Percentiles rank a stretch among this genome's conserved stretches.
These are phyloP conservation scores for Chaetoceros tenuissimus DNA, from an alignment of 108 stramenopile species.

Conservation along the genomic window DNA sequence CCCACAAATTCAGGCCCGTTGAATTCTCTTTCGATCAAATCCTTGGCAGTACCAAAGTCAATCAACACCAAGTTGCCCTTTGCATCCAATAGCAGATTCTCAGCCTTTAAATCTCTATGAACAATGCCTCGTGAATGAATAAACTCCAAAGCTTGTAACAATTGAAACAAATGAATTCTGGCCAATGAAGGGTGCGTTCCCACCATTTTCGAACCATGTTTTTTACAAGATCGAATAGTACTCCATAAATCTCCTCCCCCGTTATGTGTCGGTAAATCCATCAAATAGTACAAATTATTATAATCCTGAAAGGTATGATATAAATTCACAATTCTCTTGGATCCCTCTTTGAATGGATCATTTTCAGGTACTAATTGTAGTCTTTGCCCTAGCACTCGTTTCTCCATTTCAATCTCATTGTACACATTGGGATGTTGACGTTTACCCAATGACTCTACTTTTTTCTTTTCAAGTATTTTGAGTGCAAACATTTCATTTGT, in stretches of 20 bases:
- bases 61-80: conserved; percentile 80
- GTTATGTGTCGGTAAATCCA: conserved; percentile 66
- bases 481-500: conserved; percentile 90
- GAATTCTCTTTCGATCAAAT: conserved; percentile 82
- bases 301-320: conserved; percentile 90
- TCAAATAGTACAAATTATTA: conserved; percentile 68
- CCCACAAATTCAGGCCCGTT: conserved; percentile 99
- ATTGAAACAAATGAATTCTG: conserved; percentile 71
- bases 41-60: conserved; percentile 98
- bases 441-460: conserved; percentile 73
- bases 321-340: conserved; percentile 51
- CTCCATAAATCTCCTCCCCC: conserved; percentile 88
- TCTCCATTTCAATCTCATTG: conserved; percentile 97
- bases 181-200: conserved; percentile 62
- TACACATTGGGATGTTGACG: conserved; percentile 89
- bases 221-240: conserved; percentile 44
- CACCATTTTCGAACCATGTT: conserved; percentile 58
- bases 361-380: conserved; percentile 11
- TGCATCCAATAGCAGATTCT: conserved; percentile 81
- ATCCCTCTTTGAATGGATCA: not conserved
- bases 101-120: conserved; percentile 96
- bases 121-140: conserved; percentile 86
- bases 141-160: conserved; percentile 85
- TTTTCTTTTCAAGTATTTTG: conserved; percentile 91
- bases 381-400: conserved; percentile 69